Evolutionary conservation across 352 stramenopile species (phyloP).

Genomic region (Phytopythium ostracodes): DNA sequence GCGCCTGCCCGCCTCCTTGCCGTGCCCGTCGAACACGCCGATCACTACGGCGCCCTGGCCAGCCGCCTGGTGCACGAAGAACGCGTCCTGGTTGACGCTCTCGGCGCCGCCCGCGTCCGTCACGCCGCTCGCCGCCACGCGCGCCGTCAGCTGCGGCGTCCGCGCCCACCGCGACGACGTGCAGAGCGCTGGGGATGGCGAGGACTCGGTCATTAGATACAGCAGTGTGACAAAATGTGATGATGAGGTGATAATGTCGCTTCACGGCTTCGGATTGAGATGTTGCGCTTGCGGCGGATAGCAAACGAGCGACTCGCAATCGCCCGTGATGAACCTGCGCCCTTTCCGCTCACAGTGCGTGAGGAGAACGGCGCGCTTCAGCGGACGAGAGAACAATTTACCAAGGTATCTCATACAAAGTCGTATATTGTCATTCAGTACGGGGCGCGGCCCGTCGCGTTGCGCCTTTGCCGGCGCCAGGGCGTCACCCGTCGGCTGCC

Average conservation of each 20-base stretch:
- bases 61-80: constrained; percentile 60
- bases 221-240: no score
- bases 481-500: neutral
- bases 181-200: neutral
- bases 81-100: constrained; percentile 87
- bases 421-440: neutral
- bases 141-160: constrained; percentile 4
- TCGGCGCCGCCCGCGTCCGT: constrained; percentile 54
- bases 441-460: neutral
- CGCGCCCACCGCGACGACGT: neutral
- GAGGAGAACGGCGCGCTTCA: no score
- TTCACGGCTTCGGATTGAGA: no score
- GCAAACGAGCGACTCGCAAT: no score
- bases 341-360: no score
- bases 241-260: no score
- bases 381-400: no score
- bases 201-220: neutral
- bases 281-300: no score
- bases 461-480: neutral
- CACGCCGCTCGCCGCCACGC: constrained; percentile 38
- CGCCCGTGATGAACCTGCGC: no score
- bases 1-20: constrained; percentile 65
- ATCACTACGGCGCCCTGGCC: constrained; percentile 45
- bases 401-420: no score
- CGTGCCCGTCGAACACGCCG: constrained; percentile 86